Conservation (phyloP, 352 stramenopile species). For the Globisporangium ultimum region DNA sequence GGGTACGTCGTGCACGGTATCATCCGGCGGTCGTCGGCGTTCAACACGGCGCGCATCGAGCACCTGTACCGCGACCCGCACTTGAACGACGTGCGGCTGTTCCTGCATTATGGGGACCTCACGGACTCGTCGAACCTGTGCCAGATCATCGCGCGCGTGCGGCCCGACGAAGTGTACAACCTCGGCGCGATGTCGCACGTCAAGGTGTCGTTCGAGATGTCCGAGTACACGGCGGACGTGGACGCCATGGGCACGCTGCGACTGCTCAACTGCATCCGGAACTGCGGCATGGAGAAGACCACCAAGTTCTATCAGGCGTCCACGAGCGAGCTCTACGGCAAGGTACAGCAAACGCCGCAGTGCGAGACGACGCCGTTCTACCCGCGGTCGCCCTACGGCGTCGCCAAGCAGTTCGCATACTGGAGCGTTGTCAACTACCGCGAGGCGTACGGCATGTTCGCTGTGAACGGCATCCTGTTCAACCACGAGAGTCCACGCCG, state of each 20-base stretch:
- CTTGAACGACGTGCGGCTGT: slow-evolving; percentile 91
- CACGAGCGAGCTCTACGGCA: slow-evolving; percentile 98
- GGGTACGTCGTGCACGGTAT: slow-evolving; percentile 95
- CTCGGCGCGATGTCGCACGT: slow-evolving; percentile 98
- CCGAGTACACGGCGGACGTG: slow-evolving; percentile 98
- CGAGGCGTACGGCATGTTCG: slow-evolving; percentile 94
- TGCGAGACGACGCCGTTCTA: slow-evolving; percentile 98
- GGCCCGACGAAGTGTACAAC: slow-evolving; percentile 98
- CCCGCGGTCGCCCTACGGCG: slow-evolving; percentile 96
- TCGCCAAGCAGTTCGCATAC: slow-evolving; percentile 98
- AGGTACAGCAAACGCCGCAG: slow-evolving; percentile 96
- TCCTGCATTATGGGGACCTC: slow-evolving; percentile 99
- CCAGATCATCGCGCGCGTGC: slow-evolving; percentile 93
- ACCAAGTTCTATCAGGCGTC: slow-evolving; percentile 96
- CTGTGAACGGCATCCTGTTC: slow-evolving; percentile 98
- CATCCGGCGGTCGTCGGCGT: slow-evolving; percentile 96
- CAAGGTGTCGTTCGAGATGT: slow-evolving; percentile 99
- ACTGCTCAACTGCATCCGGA: slow-evolving; percentile 97
- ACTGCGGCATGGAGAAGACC: slow-evolving; percentile 75
- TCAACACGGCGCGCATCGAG: slow-evolving; percentile 98
- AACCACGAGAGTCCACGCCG: slow-evolving; percentile 98
- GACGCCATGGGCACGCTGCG: slow-evolving; percentile 95
- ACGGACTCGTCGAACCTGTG: slow-evolving; percentile 97
- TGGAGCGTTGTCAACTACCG: slow-evolving; percentile 99
- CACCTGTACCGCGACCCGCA: slow-evolving; percentile 97